Percentiles rank a stretch among this genome's conserved stretches.
Conservation (phyloP, 805 yeast species). For the Saccharomycopsis vini region DNA sequence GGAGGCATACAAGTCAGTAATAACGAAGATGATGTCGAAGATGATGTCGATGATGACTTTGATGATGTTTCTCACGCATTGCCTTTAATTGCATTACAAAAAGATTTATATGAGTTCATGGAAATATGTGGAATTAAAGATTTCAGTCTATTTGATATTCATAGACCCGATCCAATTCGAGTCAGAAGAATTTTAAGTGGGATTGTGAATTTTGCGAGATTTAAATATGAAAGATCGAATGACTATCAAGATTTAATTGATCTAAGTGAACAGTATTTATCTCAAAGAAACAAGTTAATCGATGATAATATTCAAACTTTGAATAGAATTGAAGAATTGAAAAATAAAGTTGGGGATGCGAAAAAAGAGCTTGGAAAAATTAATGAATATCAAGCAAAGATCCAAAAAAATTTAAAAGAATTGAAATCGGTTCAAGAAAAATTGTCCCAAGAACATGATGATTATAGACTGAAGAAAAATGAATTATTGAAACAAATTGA, state of each 20-base stretch:
- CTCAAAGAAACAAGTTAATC: slow-evolving; percentile 35
- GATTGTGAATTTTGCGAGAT: slow-evolving; percentile 76
- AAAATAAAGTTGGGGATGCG: slow-evolving; percentile 23
- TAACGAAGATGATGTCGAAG: slow-evolving; percentile 15
- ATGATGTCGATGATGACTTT: slow-evolving; percentile 23
- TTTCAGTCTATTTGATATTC: slow-evolving; percentile 63
- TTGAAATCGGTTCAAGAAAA: slow-evolving; percentile 16
- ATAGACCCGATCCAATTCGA: slow-evolving; percentile 67
- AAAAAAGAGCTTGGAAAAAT: slow-evolving; percentile 20
- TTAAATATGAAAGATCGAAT: slow-evolving; percentile 64
- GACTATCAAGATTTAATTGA: slow-evolving; percentile 59
- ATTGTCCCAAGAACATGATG: slow-evolving; percentile 17
- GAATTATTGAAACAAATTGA: slow-evolving; percentile 15
- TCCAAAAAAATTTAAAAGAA: slow-evolving; percentile 18
- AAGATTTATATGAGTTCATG: slow-evolving; percentile 53
- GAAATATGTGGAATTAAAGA: slow-evolving; percentile 70
- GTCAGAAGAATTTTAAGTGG: slow-evolving; percentile 65
- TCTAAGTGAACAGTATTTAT: slow-evolving; percentile 42
- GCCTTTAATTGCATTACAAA: slow-evolving; percentile 46
- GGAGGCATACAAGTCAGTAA: too few relatives aligned
- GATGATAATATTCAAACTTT: slow-evolving; percentile 32
- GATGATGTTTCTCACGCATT: slow-evolving; percentile 34
- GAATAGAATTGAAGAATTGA: slow-evolving; percentile 30
- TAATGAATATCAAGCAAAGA: slow-evolving; percentile 17
- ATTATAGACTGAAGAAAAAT: slow-evolving; percentile 13